Percentiles rank a stretch among this genome's conserved stretches.
phyloP scores from a whole-genome alignment of 2,329 filamentous ascomycete species.

The Calycina marina region DNA sequence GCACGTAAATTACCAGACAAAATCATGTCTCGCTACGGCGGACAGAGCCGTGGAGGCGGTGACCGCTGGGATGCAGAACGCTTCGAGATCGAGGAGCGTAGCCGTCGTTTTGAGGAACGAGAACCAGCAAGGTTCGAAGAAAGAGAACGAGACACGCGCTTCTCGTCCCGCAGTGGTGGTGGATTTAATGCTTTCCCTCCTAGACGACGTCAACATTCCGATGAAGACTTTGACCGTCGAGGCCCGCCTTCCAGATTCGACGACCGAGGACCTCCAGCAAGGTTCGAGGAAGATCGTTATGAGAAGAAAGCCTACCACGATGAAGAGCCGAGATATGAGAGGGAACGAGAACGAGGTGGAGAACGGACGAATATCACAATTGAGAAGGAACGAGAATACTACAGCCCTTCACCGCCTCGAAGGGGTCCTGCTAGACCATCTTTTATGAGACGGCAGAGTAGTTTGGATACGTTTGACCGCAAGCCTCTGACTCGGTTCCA shows the following conservation, averaged over 20 bases:
- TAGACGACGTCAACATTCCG: slow-evolving; percentile 30
- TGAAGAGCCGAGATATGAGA: slow-evolving; percentile 27
- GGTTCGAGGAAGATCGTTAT: slow-evolving; percentile 22
- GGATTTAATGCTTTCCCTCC: slow-evolving; percentile 23
- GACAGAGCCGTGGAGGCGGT: slow-evolving; percentile 14
- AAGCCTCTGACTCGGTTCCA: slow-evolving; percentile 40
- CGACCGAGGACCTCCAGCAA: slow-evolving; percentile 19
- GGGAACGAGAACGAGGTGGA: slow-evolving; percentile 28
- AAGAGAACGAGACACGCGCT: slow-evolving; percentile 31
- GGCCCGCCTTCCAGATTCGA: background rate
- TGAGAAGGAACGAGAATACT: slow-evolving; percentile 17
- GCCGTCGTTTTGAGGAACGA: slow-evolving; percentile 22
- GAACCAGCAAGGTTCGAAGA: slow-evolving; percentile 35
- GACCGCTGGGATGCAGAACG: slow-evolving; percentile 41
- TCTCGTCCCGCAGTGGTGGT: slow-evolving; percentile 28
- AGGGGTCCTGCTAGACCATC: slow-evolving; percentile 41
- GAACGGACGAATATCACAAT: slow-evolving; percentile 17
- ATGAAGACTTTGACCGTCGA: slow-evolving; percentile 34
- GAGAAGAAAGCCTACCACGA: slow-evolving; percentile 30
- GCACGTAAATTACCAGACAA: too few relatives aligned
- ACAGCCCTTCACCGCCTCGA: slow-evolving; percentile 15
- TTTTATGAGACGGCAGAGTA: slow-evolving; percentile 69
- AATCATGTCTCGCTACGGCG: slow-evolving; percentile 20
- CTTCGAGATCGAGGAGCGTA: slow-evolving; percentile 30
- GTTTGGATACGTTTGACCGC: slow-evolving; percentile 79